These are phyloP conservation scores for Heliamphora pulchella DNA, from an alignment of 179 eudicot species.

Conservation along the genomic window DNA sequence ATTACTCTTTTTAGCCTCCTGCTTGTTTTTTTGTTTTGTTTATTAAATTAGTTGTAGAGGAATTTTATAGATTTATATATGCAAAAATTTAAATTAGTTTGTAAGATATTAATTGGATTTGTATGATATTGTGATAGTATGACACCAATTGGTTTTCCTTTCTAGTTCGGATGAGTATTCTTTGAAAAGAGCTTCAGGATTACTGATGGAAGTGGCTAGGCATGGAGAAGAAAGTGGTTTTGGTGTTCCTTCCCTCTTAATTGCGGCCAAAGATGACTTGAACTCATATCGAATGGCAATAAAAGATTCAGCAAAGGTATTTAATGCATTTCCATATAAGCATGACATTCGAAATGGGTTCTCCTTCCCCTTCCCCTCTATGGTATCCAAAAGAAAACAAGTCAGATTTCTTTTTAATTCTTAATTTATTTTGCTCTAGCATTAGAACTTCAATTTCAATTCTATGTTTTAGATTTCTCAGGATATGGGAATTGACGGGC, in stretches of 20 bases:
- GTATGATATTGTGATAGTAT: constrained; percentile 8
- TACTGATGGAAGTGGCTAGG: constrained; percentile 41
- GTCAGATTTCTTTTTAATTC: background rate
- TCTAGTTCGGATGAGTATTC: constrained; percentile 49
- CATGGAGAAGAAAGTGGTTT: constrained; percentile 52
- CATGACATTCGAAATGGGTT: background rate
- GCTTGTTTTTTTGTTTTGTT: too few relatives aligned
- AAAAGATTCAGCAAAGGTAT: constrained; percentile 42
- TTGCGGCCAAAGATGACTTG: constrained; percentile 51
- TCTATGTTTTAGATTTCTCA: constrained; percentile 33
- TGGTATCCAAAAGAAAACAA: background rate
- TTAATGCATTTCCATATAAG: background rate
- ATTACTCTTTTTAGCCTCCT: too few relatives aligned
- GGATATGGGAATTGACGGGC: constrained; percentile 47
- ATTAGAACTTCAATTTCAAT: background rate
- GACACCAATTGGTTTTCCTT: constrained; percentile 4
- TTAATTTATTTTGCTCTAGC: background rate
- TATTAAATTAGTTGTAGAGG: too few relatives aligned
- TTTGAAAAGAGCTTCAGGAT: constrained; percentile 39
- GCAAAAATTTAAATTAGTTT: too few relatives aligned
- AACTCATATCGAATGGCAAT: constrained; percentile 35
- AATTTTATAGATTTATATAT: too few relatives aligned
- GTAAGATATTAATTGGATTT: too few relatives aligned
- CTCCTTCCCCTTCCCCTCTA: background rate
- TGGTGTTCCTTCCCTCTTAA: constrained; percentile 43